phyloP scores from a whole-genome alignment of 495 filamentous ascomycete genomes.

The Annulohypoxylon moriforme region DNA sequence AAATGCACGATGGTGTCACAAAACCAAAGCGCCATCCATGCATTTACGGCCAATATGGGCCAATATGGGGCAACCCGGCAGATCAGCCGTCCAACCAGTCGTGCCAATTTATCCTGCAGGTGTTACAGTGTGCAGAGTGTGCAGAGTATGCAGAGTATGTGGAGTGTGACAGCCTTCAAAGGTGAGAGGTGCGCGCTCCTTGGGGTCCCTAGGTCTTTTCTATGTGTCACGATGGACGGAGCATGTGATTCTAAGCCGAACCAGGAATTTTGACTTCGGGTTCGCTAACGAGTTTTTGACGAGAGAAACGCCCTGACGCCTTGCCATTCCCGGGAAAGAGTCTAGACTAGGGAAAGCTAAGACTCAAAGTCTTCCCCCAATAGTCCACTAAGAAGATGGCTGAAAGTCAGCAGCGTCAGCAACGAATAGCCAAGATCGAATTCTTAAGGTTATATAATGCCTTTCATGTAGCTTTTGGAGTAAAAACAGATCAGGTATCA shows the following conservation, averaged over 20 bases:
- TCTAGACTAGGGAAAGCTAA: not conserved
- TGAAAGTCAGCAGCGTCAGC: slow-evolving; percentile 31
- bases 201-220: too few species aligned
- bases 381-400: slow-evolving; percentile 12
- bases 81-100: slow-evolving; percentile 42
- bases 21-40: slow-evolving; percentile 9
- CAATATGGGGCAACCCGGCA: too few species aligned
- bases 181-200: too few species aligned
- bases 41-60: slow-evolving; percentile 31
- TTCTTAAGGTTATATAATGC: not conserved
- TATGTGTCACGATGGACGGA: slow-evolving; percentile 41
- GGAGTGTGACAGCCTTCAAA: not conserved
- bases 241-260: slow-evolving; percentile 38
- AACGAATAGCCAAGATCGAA: not conserved
- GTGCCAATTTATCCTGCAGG: slow-evolving; percentile 1
- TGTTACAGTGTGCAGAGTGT: slow-evolving; percentile 4
- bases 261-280: not conserved
- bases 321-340: slow-evolving; percentile 1
- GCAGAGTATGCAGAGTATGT: too few species aligned
- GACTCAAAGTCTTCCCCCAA: not conserved
- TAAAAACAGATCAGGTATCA: slow-evolving; percentile 9
- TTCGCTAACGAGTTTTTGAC: not conserved
- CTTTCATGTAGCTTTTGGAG: slow-evolving; percentile 3
- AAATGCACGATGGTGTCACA: slow-evolving; percentile 43
- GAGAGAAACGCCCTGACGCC: not conserved